Percentiles rank a stretch among this genome's conserved stretches.
These are phyloP conservation scores for Sporisorium scitamineum DNA, from an alignment of 1,284 basidiomycete genomes.

Conservation along the genomic window DNA sequence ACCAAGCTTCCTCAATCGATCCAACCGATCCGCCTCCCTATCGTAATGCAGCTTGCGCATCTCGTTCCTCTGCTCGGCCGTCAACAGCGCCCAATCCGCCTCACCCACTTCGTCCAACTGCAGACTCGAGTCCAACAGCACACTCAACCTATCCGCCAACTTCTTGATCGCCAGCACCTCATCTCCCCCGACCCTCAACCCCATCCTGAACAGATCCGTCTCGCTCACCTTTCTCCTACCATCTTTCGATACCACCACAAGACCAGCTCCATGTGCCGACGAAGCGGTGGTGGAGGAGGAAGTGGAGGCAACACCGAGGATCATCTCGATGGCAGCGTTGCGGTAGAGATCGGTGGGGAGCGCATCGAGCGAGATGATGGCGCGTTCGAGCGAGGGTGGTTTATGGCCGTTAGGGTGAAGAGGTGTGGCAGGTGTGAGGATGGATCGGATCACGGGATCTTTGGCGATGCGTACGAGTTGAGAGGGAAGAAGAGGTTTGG, in stretches of 20 bases:
- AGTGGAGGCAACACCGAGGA: slow-evolving; percentile 59
- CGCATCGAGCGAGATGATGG: slow-evolving; percentile 59
- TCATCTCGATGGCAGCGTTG: slow-evolving; percentile 65
- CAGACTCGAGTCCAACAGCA: slow-evolving; percentile 36
- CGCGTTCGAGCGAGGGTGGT: slow-evolving; percentile 48
- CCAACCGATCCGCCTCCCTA: slow-evolving; percentile 51
- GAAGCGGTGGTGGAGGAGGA: slow-evolving; percentile 34
- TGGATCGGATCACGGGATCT: slow-evolving; percentile 54
- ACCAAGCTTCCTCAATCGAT: slow-evolving; percentile 51
- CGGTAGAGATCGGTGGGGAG: slow-evolving; percentile 62
- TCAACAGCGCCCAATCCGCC: slow-evolving; percentile 31
- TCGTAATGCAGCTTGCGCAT: slow-evolving; percentile 39
- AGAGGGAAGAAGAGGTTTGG: slow-evolving; percentile 59
- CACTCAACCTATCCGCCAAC: slow-evolving; percentile 60
- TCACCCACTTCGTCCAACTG: slow-evolving; percentile 51
- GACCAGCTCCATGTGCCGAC: slow-evolving; percentile 6
- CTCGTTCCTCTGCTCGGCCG: slow-evolving; percentile 36
- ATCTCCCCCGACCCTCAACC: slow-evolving; percentile 59
- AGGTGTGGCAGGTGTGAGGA: slow-evolving; percentile 47
- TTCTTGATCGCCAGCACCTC: slow-evolving; percentile 60
- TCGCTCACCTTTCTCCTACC: slow-evolving; percentile 57
- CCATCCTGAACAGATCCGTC: slow-evolving; percentile 65
- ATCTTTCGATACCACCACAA: slow-evolving; percentile 24
- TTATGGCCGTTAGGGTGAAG: slow-evolving; percentile 53
- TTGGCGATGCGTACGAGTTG: slow-evolving; percentile 60